phyloP scores from a whole-genome alignment of 441 rosid genomes.

The Rhodomyrtus psidioides region DNA sequence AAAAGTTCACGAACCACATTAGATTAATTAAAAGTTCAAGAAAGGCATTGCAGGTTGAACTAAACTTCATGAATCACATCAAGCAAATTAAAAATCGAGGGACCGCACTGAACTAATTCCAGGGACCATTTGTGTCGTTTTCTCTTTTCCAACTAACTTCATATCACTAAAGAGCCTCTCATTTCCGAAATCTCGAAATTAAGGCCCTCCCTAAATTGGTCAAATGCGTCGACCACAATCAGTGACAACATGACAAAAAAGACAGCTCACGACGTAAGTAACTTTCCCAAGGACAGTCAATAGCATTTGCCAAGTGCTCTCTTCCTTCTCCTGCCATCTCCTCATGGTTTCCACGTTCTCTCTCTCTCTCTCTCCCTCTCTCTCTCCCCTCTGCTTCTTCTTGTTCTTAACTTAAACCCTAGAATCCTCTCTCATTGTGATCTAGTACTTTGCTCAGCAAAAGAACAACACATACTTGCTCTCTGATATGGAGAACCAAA shows the following conservation, averaged over 20 bases:
- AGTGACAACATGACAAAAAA: background rate
- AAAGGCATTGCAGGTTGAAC: background rate
- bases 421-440: background rate
- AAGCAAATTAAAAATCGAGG: background rate
- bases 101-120: background rate
- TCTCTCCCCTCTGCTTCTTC: background rate
- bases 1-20: background rate
- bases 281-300: background rate
- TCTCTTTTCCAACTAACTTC: background rate
- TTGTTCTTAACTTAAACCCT: background rate
- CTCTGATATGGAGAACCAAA: background rate
- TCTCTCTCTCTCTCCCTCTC: background rate
- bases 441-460: background rate
- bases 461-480: background rate
- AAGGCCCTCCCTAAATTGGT: background rate
- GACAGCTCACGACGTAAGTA: background rate
- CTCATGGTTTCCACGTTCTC: background rate
- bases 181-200: background rate
- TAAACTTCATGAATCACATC: background rate
- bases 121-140: accelerated
- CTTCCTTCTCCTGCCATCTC: background rate
- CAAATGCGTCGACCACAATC: background rate
- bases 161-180: background rate
- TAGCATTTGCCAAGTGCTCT: background rate
- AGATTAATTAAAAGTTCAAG: background rate